Evolutionary conservation across 2,329 filamentous ascomycete genomes (phyloP).

Genomic region (Xylaria sp.): DNA sequence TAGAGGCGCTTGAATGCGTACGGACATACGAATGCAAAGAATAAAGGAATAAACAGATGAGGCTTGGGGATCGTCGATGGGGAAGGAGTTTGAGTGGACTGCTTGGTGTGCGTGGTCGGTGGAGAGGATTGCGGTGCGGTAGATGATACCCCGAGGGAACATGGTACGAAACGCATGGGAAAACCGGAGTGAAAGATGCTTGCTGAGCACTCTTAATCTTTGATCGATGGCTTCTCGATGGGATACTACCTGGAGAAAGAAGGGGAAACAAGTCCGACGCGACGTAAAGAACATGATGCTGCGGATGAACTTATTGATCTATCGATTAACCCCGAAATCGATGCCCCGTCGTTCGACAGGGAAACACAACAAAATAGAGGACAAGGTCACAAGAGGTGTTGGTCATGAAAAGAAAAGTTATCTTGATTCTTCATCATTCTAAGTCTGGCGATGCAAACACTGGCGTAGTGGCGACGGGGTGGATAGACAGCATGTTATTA

Average conservation of each 20-base stretch:
- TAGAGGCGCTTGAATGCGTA: slow-evolving; percentile 42
- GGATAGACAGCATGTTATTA: slow-evolving; percentile 17
- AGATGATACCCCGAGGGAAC: slow-evolving; percentile 27
- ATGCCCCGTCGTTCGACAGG: neutral
- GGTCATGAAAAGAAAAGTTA: slow-evolving; percentile 12
- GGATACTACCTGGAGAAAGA: neutral
- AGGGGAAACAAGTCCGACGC: too few relatives aligned
- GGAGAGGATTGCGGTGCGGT: neutral
- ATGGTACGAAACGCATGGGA: slow-evolving; percentile 5
- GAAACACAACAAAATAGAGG: slow-evolving; percentile 5
- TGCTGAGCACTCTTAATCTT: neutral
- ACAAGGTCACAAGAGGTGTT: slow-evolving; percentile 6
- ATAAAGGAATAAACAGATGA: neutral
- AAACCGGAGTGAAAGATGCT: neutral
- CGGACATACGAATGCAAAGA: neutral
- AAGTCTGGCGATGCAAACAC: too few relatives aligned
- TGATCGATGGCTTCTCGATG: neutral
- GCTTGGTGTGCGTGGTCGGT: neutral
- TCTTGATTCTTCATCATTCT: slow-evolving; percentile 11
- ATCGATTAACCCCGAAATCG: too few relatives aligned
- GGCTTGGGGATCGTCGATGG: neutral
- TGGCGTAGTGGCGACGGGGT: slow-evolving; percentile 12
- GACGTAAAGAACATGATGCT: too few relatives aligned
- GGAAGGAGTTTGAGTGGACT: too few relatives aligned
- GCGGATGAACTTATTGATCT: too few relatives aligned